Base-by-base conservation (phyloP, 257 asterid species). In the Solanum virginianum region DNA sequence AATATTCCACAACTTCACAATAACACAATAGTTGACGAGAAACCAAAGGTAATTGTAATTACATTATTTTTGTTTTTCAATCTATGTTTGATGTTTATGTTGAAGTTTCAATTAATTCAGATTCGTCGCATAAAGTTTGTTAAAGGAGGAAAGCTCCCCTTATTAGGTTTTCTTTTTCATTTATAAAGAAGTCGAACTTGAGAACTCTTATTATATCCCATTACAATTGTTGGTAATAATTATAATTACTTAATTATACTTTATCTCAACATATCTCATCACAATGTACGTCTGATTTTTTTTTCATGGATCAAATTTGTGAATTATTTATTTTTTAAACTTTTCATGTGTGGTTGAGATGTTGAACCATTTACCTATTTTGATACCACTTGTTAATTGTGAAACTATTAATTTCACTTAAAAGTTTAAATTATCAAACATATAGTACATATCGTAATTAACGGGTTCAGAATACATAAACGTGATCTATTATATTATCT, bases 11-110 rank as follows among this genome's bases (percentile, higher is more conserved):
- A 87, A 86, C 85, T 90, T 80, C 90, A 95, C 1, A 59, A 91
- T 29, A 15, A 70, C 79, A 88, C 95, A 8, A 85, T 87, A 39
- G 89, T 91, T 57, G 92, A 91, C 74, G 92, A 92, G 69, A 92
- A 92, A 68, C 86, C 85, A 8, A 91, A 91, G 95, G 95, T 92
- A 87, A 71, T 70, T 17, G 2, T 39, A 39, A 39, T 17, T 39
- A 9, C 53, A 36, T 29, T 65, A 4, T 63, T 69, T 68, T 6
- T 65, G 0, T 29, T 15, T 17, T 9, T 1, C 3, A 11, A 0
- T 60, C 2, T 11, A 4, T 4, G 26, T 39, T 17, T 6, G 29
- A 0, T 69, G 17, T 39, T 9, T 39, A 18, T 39, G 18, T 70
- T 69, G 7, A 1, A 8, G 7, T 17, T 9, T 15, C 16, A 5